A percentile compares a stretch with the other conserved stretches of the same genome.
Conservation (phyloP, 192 early-diverging fungal species). For the Glomus cerebriforme region DNA sequence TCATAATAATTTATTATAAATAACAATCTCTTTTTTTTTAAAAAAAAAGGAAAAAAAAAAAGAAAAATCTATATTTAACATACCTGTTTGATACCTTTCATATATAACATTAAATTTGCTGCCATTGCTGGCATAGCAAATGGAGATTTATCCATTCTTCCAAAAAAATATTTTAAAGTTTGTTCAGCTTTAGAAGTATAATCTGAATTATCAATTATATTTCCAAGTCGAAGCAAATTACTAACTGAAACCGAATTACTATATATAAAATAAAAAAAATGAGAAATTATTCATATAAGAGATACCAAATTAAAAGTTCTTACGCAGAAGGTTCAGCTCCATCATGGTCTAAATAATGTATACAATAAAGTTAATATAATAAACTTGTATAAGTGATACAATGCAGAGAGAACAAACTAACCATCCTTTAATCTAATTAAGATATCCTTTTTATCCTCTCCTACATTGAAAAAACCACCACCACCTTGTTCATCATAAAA, state of each 20-base stretch:
- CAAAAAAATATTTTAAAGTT: constrained; percentile 38
- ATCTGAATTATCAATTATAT: constrained; percentile 35
- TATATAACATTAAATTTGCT: constrained; percentile 36
- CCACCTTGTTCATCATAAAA: constrained; percentile 58
- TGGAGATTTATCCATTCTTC: constrained; percentile 37
- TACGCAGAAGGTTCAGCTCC: constrained; percentile 63
- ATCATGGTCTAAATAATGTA: constrained; percentile 54
- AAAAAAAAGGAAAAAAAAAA: not conserved
- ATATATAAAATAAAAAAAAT: not conserved
- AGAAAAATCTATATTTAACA: not conserved
- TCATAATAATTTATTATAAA: not conserved
- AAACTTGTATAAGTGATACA: not conserved
- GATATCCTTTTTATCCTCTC: constrained; percentile 44
- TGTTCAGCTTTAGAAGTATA: constrained; percentile 40
- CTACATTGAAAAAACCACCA: constrained; percentile 54
- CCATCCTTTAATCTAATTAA: constrained; percentile 60
- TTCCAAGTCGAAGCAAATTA: constrained; percentile 56
- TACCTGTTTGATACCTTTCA: constrained; percentile 50
- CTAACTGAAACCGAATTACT: constrained; percentile 54
- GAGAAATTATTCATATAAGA: no score
- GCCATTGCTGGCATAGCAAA: constrained; percentile 50
- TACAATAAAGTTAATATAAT: not conserved
- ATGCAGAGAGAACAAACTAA: constrained; percentile 11
- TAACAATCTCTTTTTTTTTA: not conserved
- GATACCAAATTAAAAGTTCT: not conserved